phyloP scores from a whole-genome alignment of 257 asterid genomes.

The Ligustrum vulgare region DNA sequence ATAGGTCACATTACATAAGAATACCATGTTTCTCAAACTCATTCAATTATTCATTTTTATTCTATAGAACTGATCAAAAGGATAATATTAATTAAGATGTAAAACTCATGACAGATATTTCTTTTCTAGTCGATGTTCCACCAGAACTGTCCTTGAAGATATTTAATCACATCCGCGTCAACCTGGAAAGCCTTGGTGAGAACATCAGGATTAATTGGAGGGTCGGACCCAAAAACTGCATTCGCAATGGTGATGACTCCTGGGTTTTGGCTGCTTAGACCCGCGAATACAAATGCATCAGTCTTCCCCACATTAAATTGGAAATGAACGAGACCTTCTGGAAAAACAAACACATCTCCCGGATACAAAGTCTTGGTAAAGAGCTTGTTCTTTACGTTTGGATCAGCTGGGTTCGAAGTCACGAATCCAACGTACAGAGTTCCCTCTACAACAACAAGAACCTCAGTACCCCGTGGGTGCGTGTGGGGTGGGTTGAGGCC shows the following conservation, averaged over 20 bases:
- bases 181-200: not conserved
- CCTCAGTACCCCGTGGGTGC: not conserved
- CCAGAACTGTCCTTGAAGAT: not conserved
- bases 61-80: no score
- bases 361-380: conserved; percentile 15
- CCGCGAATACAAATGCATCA: not conserved
- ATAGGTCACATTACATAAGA: not conserved
- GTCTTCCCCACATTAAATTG: not conserved
- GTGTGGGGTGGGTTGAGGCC: not conserved
- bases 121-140: not conserved
- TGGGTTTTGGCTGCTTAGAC: not conserved
- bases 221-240: not conserved
- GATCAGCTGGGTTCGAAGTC: not conserved
- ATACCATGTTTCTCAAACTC: not conserved
- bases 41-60: no score
- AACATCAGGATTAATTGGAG: not conserved
- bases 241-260: not conserved
- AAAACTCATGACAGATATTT: no score
- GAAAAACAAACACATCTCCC: conserved; percentile 9
- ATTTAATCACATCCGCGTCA: no score
- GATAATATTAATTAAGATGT: no score
- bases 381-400: conserved; percentile 10
- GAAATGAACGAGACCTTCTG: not conserved
- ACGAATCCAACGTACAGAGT: not conserved
- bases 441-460: not conserved